Base-by-base conservation (phyloP, 805 yeast genomes). In the Candida ortonii region DNA sequence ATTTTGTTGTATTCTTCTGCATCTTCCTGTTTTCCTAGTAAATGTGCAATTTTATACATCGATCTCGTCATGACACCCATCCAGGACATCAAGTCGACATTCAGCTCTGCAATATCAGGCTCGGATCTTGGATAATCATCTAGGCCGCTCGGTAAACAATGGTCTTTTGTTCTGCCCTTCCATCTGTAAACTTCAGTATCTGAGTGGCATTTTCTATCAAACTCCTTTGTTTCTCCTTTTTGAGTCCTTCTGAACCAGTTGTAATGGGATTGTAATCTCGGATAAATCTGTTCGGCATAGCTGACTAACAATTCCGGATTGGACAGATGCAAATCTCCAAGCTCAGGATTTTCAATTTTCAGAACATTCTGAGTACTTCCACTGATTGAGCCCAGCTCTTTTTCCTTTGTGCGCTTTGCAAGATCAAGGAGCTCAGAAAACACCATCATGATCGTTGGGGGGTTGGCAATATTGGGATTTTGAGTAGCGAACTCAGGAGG, bases 71-170 rank as follows among this genome's bases (percentile, higher is more conserved):
- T 87, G 5, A 84, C 80, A 11, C 96, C 97, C 39, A 93, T 76
- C 98, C 98, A 93, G 5, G 94, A 71, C 30, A 90, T 62, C 37
- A 90, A 67, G 54, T 93, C 98, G 20, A 93, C 93, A 50, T 93
- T 84, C 30, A 93, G 67, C 61, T 93, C 98, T 1, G 94, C 94
- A 25, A 80, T 70, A 57, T 87, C 96, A 2, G 94, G 90, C 6
- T 73, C 76, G 1, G 88, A 81, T 43, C 98, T 74, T 22, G 98
- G 98, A 53, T 89, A 93, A 55, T 93, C 98, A 59, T 93, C 98
- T 22, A 93, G 58, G 0, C 98, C 98, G 59, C 94, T 82, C 7
- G 98, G 93, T 34, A 90, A 67, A 55, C 95, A 84, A 51, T 86
- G 96, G 3, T 80, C 73, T 14, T 69, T 65, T 0, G 96, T 84